Conservation (phyloP, 306 rosid genomes). For the Cucumis cinereus region DNA sequence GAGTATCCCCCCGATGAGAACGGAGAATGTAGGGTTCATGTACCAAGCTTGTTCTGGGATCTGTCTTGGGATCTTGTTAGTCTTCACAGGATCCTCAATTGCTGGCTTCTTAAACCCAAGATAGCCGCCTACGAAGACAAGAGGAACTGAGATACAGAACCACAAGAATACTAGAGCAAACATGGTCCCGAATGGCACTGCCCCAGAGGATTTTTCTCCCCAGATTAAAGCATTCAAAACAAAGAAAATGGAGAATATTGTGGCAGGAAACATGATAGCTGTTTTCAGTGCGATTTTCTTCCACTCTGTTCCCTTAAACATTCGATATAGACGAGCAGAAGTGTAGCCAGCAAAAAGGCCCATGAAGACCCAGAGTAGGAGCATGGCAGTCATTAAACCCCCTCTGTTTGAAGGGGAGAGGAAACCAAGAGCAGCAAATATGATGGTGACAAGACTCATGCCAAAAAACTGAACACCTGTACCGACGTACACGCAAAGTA, state of each 20-base stretch:
- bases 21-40: slow-evolving; percentile 53
- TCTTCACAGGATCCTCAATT: slow-evolving; percentile 69
- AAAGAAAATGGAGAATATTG: slow-evolving; percentile 52
- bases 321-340: slow-evolving; percentile 48
- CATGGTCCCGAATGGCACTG: slow-evolving; percentile 96
- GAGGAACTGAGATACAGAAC: slow-evolving; percentile 97
- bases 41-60: slow-evolving; percentile 90
- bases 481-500: slow-evolving; percentile 72
- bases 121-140: slow-evolving; percentile 59
- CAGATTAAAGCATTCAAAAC: slow-evolving; percentile 78
- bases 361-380: slow-evolving; percentile 86
- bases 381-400: slow-evolving; percentile 85
- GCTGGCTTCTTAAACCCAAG: slow-evolving; percentile 49
- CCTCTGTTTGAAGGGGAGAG: slow-evolving; percentile 88
- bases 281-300: slow-evolving; percentile 56
- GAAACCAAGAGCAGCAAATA: slow-evolving; percentile 82
- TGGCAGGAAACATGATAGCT: slow-evolving; percentile 65
- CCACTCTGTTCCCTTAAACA: slow-evolving; percentile 83
- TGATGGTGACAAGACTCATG: slow-evolving; percentile 78
- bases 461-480: slow-evolving; percentile 91
- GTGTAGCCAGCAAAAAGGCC: slow-evolving; percentile 71
- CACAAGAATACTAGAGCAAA: slow-evolving; percentile 81
- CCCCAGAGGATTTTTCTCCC: slow-evolving; percentile 88
- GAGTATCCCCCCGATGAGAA: slow-evolving; percentile 75
- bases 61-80: slow-evolving; percentile 77